These are phyloP conservation scores for Hypoxylon lenormandii DNA, from an alignment of 495 filamentous ascomycete species.

Conservation along the genomic window DNA sequence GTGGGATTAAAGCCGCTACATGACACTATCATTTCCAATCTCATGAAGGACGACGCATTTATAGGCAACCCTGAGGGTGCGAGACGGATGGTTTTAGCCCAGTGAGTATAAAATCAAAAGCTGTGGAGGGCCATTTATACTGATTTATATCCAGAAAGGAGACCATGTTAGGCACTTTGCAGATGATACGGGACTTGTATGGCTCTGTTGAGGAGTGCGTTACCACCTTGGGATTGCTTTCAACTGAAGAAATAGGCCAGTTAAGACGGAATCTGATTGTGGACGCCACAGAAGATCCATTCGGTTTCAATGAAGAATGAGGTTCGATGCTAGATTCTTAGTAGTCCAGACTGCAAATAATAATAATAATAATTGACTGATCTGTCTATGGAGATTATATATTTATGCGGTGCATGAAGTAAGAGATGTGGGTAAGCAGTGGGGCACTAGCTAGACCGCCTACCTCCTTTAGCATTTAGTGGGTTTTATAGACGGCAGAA, in stretches of 20 bases:
- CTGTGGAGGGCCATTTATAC: neutral
- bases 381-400: too few species aligned
- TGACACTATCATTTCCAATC: constrained; percentile 54
- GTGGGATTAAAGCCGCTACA: constrained; percentile 58
- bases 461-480: constrained; percentile 1
- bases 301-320: neutral
- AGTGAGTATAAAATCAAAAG: constrained; percentile 48
- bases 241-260: constrained; percentile 58
- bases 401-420: neutral
- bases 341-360: too few species aligned
- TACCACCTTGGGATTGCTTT: constrained; percentile 60
- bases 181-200: constrained; percentile 62
- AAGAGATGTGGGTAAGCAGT: neutral
- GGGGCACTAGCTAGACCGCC: constrained; percentile 19
- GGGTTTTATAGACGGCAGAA: neutral
- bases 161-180: constrained; percentile 63
- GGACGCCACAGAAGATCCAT: constrained; percentile 19
- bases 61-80: constrained; percentile 57
- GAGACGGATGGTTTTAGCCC: constrained; percentile 60
- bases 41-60: constrained; percentile 55
- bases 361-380: too few species aligned
- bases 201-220: constrained; percentile 67
- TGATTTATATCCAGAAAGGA: constrained; percentile 52
- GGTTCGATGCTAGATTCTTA: neutral
- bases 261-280: constrained; percentile 61